Evolutionary conservation across 176 grass and related monocot species (phyloP).

Genomic region (Eremochloa ophiuroides): DNA sequence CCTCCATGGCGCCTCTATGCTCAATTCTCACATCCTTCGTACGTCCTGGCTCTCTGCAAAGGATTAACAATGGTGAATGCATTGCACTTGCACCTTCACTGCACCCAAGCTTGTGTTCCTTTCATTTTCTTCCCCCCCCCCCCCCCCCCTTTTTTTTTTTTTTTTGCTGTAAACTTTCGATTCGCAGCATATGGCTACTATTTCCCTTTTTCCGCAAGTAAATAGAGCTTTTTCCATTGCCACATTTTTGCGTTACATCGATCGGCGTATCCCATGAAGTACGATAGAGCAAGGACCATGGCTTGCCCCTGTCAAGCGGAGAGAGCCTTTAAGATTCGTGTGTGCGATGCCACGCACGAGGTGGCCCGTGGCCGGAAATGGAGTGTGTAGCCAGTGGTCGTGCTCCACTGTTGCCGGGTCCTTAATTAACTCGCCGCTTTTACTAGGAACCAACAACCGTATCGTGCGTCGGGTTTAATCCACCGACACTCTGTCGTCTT

Average conservation of each 20-base stretch:
- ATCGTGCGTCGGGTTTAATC: background rate
- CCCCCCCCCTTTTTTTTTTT: too few species aligned
- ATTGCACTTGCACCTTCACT: background rate
- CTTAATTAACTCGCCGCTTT: background rate
- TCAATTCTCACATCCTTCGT: background rate
- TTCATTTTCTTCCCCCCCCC: too few species aligned
- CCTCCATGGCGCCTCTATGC: background rate
- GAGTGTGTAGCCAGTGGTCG: background rate
- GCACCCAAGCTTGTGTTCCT: background rate
- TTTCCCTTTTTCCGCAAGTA: background rate
- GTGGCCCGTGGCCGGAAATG: constrained; percentile 7
- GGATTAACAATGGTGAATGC: background rate
- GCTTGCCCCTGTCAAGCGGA: background rate
- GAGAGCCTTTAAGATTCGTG: constrained; percentile 17
- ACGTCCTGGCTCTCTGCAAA: background rate
- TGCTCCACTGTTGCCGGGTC: background rate
- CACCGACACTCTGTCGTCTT: constrained; percentile 6
- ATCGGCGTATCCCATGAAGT: background rate
- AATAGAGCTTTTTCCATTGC: constrained; percentile 24
- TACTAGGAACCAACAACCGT: constrained; percentile 1
- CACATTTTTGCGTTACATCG: background rate
- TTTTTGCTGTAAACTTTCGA: background rate
- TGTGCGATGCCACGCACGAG: background rate
- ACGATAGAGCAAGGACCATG: background rate
- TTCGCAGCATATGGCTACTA: background rate